Evolutionary conservation across 1,284 basidiomycete species (phyloP), one percentile per base, ranked within the genome.

Genomic region (Gymnopus androsaceus): DNA sequence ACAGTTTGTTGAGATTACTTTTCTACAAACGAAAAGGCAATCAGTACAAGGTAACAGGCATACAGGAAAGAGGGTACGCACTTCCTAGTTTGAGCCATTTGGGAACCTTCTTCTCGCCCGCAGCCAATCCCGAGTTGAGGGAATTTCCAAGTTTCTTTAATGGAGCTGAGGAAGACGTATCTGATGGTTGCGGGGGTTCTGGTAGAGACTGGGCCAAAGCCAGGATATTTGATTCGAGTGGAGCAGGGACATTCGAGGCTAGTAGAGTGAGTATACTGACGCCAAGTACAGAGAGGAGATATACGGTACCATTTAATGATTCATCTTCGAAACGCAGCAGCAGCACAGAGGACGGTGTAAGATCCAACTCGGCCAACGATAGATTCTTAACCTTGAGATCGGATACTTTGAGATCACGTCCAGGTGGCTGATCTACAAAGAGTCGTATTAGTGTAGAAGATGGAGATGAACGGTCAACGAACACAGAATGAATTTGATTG

Each of bases 261-360:
- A 31, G 9, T 17, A 44, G 4, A 15, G n/a, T 46, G 30, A n/a
- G 55, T 49, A 30, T 47, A 44, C 63, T 51, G 41, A 27, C 44
- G 58, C 31, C 52, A 19, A 8, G 38, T n/a, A 21, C 19, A 30
- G 31, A 12, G 31, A 31, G 52, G 45, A 34, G 37, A 28, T 57
- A 3, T 27, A 45, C 30, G 75, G 33, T 61, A 90, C 92, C 77
- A 64, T 95, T 94, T 47, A 93, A 69, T 6, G 69, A 66, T 1
- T 86, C 84, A 45, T 92, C 84, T 50, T 85, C 79, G 68, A 95
- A 96, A 55, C 84, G 80, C 51, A 95, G 72, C 41, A 88, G 73
- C 3, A 95, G 78, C 14, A 94, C 74, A 2, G 92, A 90, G 1
- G 89, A 87, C 0, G 94, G 93, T 0, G 91, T 84, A 30, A 95